Conservation (phyloP, 75 land plant genomes). For the Sequoia sempervirens region DNA sequence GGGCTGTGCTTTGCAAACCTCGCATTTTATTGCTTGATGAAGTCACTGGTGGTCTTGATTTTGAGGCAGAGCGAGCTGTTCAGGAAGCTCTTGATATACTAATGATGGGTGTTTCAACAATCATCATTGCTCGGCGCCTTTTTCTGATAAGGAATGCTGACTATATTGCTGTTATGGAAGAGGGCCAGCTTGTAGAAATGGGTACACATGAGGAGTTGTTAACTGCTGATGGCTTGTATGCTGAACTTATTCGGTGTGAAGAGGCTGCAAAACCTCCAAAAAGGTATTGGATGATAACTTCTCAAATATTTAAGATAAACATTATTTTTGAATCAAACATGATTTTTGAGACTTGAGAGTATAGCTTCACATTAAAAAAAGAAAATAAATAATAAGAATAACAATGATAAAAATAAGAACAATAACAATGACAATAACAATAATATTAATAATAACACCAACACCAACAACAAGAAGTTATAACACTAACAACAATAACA, state of each 20-base stretch:
- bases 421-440: too few relatives aligned
- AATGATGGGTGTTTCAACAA: slow-evolving; percentile 90
- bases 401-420: too few relatives aligned
- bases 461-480: too few relatives aligned
- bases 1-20: slow-evolving; percentile 98
- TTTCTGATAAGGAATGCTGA: slow-evolving; percentile 94
- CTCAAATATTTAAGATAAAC: background rate
- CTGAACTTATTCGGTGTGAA: slow-evolving; percentile 92
- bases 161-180: slow-evolving; percentile 98
- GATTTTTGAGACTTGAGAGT: background rate
- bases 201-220: slow-evolving; percentile 97
- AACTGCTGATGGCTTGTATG: slow-evolving; percentile 77
- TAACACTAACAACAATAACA: too few relatives aligned
- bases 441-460: too few relatives aligned
- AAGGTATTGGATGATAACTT: slow-evolving; percentile 41
- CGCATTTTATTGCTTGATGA: slow-evolving; percentile 94
- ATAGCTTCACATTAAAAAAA: background rate
- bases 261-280: slow-evolving; percentile 95
- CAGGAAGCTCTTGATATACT: slow-evolving; percentile 95
- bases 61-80: slow-evolving; percentile 91
- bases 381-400: background rate
- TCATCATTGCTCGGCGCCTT: slow-evolving; percentile 92
- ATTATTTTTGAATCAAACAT: background rate
- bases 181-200: slow-evolving; percentile 97
- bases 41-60: slow-evolving; percentile 94